Conservation (phyloP, 1,139 yeast species). For the Nadsonia starkeyi-henricii region DNA sequence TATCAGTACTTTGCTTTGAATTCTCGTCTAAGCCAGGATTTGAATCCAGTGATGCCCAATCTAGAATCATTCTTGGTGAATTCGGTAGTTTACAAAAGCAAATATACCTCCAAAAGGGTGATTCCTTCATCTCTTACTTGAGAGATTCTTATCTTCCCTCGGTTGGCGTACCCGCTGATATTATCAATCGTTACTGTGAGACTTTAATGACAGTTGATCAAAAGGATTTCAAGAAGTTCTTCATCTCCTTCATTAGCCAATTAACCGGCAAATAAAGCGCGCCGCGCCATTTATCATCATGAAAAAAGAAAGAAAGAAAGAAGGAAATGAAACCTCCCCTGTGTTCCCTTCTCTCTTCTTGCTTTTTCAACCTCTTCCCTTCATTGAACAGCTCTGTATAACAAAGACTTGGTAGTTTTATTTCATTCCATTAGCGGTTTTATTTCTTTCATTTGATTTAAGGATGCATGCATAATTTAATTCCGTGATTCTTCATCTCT, state of each 20-base stretch:
- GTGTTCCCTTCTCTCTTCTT: too few species aligned
- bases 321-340: too few species aligned
- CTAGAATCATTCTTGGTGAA: slow-evolving; percentile 61
- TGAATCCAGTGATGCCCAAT: slow-evolving; percentile 66
- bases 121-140: slow-evolving; percentile 17
- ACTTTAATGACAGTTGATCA: slow-evolving; percentile 13
- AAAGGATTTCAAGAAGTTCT: slow-evolving; percentile 21
- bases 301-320: too few species aligned
- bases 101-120: slow-evolving; percentile 30
- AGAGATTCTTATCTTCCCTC: slow-evolving; percentile 17
- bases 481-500: too few species aligned
- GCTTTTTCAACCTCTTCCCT: too few species aligned
- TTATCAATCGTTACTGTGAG: slow-evolving; percentile 17
- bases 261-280: neutral
- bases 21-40: slow-evolving; percentile 62
- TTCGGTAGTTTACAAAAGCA: slow-evolving; percentile 56
- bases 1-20: slow-evolving; percentile 60
- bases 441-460: too few species aligned
- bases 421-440: too few species aligned
- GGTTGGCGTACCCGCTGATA: slow-evolving; percentile 19
- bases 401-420: too few species aligned
- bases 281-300: too few species aligned
- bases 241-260: slow-evolving; percentile 13
- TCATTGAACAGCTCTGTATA: too few species aligned
- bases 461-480: too few species aligned